These are phyloP conservation scores for Yamadazyma sp. DNA, from an alignment of 1,139 yeast species.

Conservation along the genomic window DNA sequence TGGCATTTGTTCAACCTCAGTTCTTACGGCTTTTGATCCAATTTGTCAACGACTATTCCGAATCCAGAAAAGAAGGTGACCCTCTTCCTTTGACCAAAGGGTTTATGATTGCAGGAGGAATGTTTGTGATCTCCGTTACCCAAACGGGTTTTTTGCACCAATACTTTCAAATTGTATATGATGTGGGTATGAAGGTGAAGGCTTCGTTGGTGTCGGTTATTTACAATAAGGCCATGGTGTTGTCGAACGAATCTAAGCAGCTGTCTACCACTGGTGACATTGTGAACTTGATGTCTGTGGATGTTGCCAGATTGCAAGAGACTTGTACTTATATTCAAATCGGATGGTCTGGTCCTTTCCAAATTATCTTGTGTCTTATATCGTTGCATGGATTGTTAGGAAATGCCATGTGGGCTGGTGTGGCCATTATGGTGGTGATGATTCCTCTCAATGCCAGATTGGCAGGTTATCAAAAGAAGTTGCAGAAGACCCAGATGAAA, in stretches of 20 bases:
- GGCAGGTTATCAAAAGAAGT: constrained; percentile 68
- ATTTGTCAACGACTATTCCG: constrained; percentile 78
- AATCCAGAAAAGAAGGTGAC: constrained; percentile 31
- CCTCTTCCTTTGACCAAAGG: constrained; percentile 74
- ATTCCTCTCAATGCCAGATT: constrained; percentile 80
- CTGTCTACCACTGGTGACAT: constrained; percentile 92
- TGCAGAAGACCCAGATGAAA: constrained; percentile 62
- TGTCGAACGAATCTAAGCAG: constrained; percentile 83
- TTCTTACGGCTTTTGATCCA: constrained; percentile 69
- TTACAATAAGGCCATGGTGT: constrained; percentile 74
- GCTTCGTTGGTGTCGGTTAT: constrained; percentile 77
- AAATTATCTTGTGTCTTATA: constrained; percentile 73
- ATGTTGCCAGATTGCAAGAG: constrained; percentile 91
- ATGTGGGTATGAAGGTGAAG: constrained; percentile 86
- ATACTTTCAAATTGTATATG: constrained; percentile 86
- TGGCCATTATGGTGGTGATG: constrained; percentile 75
- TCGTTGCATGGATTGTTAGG: constrained; percentile 80
- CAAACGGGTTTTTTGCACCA: constrained; percentile 91
- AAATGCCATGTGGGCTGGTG: constrained; percentile 97
- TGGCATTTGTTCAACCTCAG: constrained; percentile 90
- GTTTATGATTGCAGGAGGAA: constrained; percentile 73
- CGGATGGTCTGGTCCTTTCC: constrained; percentile 97
- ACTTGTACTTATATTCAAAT: constrained; percentile 83
- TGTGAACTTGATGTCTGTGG: constrained; percentile 95
- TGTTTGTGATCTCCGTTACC: constrained; percentile 78